Conservation (phyloP, 495 filamentous ascomycete species). For the Penicillium argentinense region DNA sequence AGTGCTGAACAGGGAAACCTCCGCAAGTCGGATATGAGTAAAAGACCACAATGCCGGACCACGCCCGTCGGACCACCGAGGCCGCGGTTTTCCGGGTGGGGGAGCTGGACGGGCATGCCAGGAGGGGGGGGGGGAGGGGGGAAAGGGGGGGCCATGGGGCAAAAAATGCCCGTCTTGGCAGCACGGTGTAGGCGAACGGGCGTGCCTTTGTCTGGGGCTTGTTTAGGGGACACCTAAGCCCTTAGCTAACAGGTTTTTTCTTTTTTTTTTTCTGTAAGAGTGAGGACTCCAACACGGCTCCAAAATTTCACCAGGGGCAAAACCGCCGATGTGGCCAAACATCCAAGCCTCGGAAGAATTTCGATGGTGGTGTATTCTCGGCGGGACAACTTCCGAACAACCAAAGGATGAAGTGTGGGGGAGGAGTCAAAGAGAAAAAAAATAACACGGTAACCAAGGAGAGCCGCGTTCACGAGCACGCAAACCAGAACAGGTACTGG, state of each 20-base stretch:
- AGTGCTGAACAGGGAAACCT: slow-evolving; percentile 11
- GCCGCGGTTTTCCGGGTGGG: slow-evolving; percentile 6
- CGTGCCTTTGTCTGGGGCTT: neutral
- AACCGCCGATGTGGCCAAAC: neutral
- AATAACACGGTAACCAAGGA: slow-evolving; percentile 1
- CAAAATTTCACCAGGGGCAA: neutral
- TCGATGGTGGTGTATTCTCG: slow-evolving; percentile 9
- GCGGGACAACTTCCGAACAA: neutral
- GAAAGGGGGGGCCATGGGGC: neutral
- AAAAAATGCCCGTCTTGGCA: neutral
- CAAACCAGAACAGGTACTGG: slow-evolving; percentile 1
- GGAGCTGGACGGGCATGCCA: neutral
- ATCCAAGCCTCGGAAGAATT: slow-evolving; percentile 23
- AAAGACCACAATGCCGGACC: neutral
- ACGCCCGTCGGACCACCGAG: slow-evolving; percentile 8
- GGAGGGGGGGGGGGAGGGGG: neutral
- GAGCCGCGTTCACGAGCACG: slow-evolving; percentile 12
- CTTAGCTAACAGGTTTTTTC: neutral
- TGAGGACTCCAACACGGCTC: neutral
- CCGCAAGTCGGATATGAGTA: slow-evolving; percentile 13
- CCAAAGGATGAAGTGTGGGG: slow-evolving; percentile 4
- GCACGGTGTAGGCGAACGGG: neutral
- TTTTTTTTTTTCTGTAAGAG: no score
- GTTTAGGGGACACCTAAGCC: no score
- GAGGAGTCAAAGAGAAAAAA: slow-evolving; percentile 6